Base-by-base conservation (phyloP, 306 rosid species). In the Trifolium repens region DNA sequence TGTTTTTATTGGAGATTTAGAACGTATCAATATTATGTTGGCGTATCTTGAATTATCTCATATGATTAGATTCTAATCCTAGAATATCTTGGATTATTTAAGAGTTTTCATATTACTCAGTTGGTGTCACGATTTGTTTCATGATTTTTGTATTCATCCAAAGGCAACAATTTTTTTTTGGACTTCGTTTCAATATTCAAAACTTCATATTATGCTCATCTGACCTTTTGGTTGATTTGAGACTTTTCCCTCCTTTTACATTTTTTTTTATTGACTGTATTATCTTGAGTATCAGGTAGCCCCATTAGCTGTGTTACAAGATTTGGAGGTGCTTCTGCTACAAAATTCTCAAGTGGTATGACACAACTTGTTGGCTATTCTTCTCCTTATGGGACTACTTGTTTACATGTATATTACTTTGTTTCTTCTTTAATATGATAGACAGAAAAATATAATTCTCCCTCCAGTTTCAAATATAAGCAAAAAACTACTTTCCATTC, bases 271-370 rank as follows among this genome's bases (percentile, higher is more conserved):
- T 81, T 80, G 69, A 55, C 27, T 83, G 64, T 63, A 53, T 32
- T 81, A 62, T 85, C 76, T 72, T 82, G 70, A 67, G 65, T 52
- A 62, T 80, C 88, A 94, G 98, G 97, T 79, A 52, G 93, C 97
- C 58, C 86, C 97, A 62, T 42, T 80, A 58, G 68, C 86, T 13
- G 93, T 94, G 81, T 72, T 90, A 71, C 84, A 83, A 67, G 97
- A 91, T 80, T 82, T 94, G 91, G 98, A 91, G 87, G 77, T 63
- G 24, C 91, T 91, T 82, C 78, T 94, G 84, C 92, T 90, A 44
- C 81, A 78, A 76, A 78, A 87, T 87, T 85, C 84, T 58, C 94
- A 82, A 77, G 94, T 69, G 98, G 98, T 94, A 90, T 66, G 77
- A 19, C 49, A 32, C 76, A 78, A 70, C 72, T 39, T 24, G 14